phyloP scores from a whole-genome alignment of 805 yeast species.

The Candida dendrica region DNA sequence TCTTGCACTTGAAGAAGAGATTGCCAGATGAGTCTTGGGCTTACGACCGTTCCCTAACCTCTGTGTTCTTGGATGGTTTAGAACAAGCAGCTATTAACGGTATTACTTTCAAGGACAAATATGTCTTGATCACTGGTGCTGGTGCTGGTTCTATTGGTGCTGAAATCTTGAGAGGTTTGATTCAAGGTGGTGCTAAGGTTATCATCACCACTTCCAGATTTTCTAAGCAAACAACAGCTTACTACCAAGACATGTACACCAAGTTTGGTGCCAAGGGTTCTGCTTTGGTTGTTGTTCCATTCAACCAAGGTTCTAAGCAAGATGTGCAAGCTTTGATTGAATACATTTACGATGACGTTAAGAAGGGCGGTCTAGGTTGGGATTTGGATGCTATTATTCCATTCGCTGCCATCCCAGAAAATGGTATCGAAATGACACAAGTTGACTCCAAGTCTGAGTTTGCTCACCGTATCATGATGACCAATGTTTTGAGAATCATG shows the following conservation, averaged over 20 bases:
- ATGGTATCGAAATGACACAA: slow-evolving; percentile 89
- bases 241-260: slow-evolving; percentile 88
- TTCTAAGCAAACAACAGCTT: slow-evolving; percentile 91
- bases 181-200: slow-evolving; percentile 97
- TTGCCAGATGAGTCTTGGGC: slow-evolving; percentile 68
- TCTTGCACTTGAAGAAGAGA: slow-evolving; percentile 86
- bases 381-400: slow-evolving; percentile 95
- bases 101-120: slow-evolving; percentile 79
- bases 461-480: slow-evolving; percentile 98
- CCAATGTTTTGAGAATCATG: slow-evolving; percentile 85
- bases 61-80: slow-evolving; percentile 78
- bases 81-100: slow-evolving; percentile 95
- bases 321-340: slow-evolving; percentile 83
- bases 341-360: slow-evolving; percentile 76
- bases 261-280: slow-evolving; percentile 91
- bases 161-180: slow-evolving; percentile 87
- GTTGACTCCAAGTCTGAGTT: slow-evolving; percentile 94
- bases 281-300: slow-evolving; percentile 91
- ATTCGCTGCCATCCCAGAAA: slow-evolving; percentile 98
- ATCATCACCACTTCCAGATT: slow-evolving; percentile 94
- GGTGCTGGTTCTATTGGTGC: slow-evolving; percentile 99
- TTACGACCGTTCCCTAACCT: slow-evolving; percentile 73
- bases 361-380: slow-evolving; percentile 94
- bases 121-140: slow-evolving; percentile 93
- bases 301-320: slow-evolving; percentile 94